These are phyloP conservation scores for Filosporella fistucella DNA, from an alignment of 495 filamentous ascomycete species.

Conservation along the genomic window DNA sequence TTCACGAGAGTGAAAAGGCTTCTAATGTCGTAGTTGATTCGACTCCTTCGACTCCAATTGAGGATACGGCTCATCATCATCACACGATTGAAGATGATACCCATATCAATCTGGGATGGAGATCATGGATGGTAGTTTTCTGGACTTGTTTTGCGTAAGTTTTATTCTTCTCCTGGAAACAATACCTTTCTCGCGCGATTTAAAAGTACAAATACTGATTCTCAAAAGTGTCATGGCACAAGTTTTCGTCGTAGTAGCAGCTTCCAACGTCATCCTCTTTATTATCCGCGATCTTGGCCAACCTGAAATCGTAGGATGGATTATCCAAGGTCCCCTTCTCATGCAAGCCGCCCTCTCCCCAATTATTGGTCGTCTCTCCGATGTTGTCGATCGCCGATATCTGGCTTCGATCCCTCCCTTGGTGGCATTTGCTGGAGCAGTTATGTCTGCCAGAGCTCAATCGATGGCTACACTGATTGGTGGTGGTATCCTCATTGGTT, in stretches of 20 bases:
- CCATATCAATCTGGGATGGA: conserved; percentile 21
- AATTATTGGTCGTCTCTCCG: conserved; percentile 48
- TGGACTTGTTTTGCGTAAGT: conserved; percentile 9
- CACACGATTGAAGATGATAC: conserved; percentile 15
- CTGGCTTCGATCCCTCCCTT: conserved; percentile 43
- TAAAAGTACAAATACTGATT: not conserved
- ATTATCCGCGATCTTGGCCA: conserved; percentile 49
- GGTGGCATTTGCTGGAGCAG: conserved; percentile 46
- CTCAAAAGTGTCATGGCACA: conserved; percentile 36
- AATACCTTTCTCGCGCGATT: not conserved
- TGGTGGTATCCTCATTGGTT: conserved; percentile 51
- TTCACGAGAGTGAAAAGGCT: too few species aligned
- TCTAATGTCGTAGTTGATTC: too few species aligned
- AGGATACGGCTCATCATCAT: too few species aligned
- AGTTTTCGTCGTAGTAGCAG: conserved; percentile 49
- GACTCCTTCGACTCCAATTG: too few species aligned
- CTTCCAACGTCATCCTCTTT: conserved; percentile 49
- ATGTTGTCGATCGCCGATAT: conserved; percentile 48
- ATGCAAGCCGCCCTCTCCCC: conserved; percentile 51
- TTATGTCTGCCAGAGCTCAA: conserved; percentile 46
- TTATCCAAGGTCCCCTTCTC: conserved; percentile 46
- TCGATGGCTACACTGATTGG: conserved; percentile 49
- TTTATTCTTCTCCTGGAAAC: conserved; percentile 19
- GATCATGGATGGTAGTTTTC: conserved; percentile 24
- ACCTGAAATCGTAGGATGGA: conserved; percentile 43